These are phyloP conservation scores for Euryodendron excelsum DNA, from an alignment of 148 eudicot species.

Conservation along the genomic window DNA sequence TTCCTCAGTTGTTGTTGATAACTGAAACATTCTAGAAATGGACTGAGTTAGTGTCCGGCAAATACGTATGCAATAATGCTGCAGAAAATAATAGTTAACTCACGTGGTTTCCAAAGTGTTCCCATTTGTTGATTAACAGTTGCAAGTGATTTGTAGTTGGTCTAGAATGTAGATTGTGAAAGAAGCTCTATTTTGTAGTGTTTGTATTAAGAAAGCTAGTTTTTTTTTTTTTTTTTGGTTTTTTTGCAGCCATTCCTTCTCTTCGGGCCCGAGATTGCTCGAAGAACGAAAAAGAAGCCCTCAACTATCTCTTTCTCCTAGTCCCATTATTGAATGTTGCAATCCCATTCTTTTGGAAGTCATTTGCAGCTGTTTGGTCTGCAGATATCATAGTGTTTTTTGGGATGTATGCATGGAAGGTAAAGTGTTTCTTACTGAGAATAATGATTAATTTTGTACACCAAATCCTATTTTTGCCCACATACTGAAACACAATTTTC, in stretches of 20 bases:
- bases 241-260: constrained; percentile 86
- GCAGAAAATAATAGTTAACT: too few species aligned
- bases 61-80: too few species aligned
- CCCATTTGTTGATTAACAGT: neutral
- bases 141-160: neutral
- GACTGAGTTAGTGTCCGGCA: too few species aligned
- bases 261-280: constrained; percentile 98
- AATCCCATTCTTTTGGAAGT: constrained; percentile 91
- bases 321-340: constrained; percentile 76
- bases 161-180: neutral
- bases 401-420: constrained; percentile 97
- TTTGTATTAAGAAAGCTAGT: neutral
- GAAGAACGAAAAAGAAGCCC: constrained; percentile 94
- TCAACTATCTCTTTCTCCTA: constrained; percentile 84
- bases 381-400: constrained; percentile 84
- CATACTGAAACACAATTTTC: neutral
- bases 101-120: neutral
- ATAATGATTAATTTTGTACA: neutral
- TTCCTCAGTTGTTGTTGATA: neutral
- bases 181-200: constrained; percentile 8
- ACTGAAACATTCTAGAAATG: too few species aligned
- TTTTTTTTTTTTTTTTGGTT: too few species aligned
- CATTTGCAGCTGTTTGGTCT: constrained; percentile 96
- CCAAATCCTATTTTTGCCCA: neutral
- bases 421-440: constrained; percentile 24